Percentiles rank a stretch among this genome's conserved stretches.
These are phyloP conservation scores for Cicer bijugum DNA, from an alignment of 306 rosid species.

Conservation along the genomic window DNA sequence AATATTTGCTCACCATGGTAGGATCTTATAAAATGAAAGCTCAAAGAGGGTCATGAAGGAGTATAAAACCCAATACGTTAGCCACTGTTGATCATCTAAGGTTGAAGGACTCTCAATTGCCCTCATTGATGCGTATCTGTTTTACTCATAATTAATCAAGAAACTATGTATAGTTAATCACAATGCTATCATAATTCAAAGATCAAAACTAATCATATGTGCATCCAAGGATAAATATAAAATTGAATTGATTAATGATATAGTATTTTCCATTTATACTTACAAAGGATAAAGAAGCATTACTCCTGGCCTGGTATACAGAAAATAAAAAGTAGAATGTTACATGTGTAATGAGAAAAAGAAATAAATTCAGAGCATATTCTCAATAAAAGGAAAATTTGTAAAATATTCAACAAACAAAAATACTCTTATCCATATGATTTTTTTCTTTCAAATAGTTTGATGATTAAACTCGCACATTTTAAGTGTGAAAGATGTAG, in stretches of 20 bases:
- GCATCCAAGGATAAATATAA: not conserved
- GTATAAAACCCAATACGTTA: conserved; percentile 87
- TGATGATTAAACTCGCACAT: too few relatives aligned
- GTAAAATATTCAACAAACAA: not conserved
- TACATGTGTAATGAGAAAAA: not conserved
- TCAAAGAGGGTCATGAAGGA: conserved; percentile 80
- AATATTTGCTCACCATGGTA: conserved; percentile 60
- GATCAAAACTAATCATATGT: not conserved
- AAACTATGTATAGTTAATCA: not conserved
- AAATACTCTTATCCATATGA: not conserved
- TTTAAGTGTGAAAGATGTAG: too few relatives aligned
- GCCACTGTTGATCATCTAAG: conserved; percentile 92
- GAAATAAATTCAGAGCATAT: not conserved
- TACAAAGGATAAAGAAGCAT: conserved; percentile 88
- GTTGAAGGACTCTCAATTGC: conserved; percentile 93
- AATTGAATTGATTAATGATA: not conserved
- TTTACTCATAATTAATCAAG: not conserved
- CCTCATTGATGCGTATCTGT: conserved; percentile 79
- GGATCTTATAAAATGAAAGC: conserved; percentile 67
- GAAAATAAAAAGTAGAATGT: conserved; percentile 17
- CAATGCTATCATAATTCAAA: conserved; percentile 6
- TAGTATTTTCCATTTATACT: conserved; percentile 45
- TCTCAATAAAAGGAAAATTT: not conserved
- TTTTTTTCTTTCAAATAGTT: too few relatives aligned
- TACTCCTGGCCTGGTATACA: conserved; percentile 70